phyloP scores from a whole-genome alignment of 139 green algal genomes.

The Spirogloea muscicola region DNA sequence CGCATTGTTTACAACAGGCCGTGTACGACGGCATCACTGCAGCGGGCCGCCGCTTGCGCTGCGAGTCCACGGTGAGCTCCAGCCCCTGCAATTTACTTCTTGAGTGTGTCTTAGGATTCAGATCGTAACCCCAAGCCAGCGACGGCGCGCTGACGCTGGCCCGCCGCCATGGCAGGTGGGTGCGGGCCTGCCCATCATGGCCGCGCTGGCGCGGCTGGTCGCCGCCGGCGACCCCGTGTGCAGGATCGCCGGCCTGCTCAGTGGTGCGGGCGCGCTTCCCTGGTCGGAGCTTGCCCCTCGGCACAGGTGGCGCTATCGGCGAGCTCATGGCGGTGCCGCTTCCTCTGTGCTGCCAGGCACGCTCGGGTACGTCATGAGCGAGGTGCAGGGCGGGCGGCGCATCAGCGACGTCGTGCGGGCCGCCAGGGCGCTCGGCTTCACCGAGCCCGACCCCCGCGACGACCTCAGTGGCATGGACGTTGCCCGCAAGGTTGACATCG shows the following conservation, averaged over 20 bases:
- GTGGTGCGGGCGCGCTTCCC: background rate
- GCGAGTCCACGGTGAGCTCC: slow-evolving; percentile 10
- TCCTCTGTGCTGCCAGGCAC: slow-evolving; percentile 14
- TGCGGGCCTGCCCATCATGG: slow-evolving; percentile 15
- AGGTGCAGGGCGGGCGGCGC: slow-evolving; percentile 23
- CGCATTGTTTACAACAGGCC: too few relatives aligned
- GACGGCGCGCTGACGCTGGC: too few relatives aligned
- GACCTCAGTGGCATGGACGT: slow-evolving; percentile 49
- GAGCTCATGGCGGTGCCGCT: too few relatives aligned
- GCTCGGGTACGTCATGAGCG: slow-evolving; percentile 41
- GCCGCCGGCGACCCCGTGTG: background rate
- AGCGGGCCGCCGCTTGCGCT: background rate
- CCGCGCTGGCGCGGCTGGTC: slow-evolving; percentile 5
- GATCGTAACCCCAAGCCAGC: too few relatives aligned
- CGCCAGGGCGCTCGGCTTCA: slow-evolving; percentile 40
- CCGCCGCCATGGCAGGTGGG: slow-evolving; percentile 12
- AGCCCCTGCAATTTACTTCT: too few relatives aligned
- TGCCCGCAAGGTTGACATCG: slow-evolving; percentile 30
- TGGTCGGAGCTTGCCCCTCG: too few relatives aligned
- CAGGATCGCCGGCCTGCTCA: slow-evolving; percentile 15
- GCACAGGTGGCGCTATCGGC: too few relatives aligned
- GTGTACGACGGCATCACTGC: slow-evolving; percentile 2
- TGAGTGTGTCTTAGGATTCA: too few relatives aligned
- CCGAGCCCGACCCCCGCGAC: slow-evolving; percentile 44
- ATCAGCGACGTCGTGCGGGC: slow-evolving; percentile 37